Conservation (phyloP, 345 rosid species). For the Lepidium africanum region DNA sequence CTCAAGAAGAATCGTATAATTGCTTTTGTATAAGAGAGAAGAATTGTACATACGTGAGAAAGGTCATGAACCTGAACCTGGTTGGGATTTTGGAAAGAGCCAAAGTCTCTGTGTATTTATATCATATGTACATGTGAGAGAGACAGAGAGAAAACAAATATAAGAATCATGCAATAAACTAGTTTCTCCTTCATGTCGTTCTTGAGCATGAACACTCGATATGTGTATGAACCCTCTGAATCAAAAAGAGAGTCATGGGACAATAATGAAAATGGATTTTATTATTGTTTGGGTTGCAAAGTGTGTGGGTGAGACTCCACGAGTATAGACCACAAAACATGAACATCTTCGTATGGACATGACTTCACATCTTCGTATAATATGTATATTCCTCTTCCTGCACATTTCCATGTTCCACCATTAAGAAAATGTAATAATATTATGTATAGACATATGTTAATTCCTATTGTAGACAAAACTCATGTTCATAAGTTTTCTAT, state of each 20-base stretch:
- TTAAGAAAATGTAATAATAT: neutral
- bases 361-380: slow-evolving; percentile 87
- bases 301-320: slow-evolving; percentile 67
- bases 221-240: slow-evolving; percentile 2
- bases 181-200: slow-evolving; percentile 1
- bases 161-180: neutral
- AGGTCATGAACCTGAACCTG: neutral
- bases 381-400: slow-evolving; percentile 86
- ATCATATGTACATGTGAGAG: slow-evolving; percentile 13
- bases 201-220: slow-evolving; percentile 9
- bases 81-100: neutral
- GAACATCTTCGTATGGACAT: slow-evolving; percentile 86
- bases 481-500: neutral
- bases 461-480: slow-evolving; percentile 3
- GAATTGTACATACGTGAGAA: neutral
- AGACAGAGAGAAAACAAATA: neutral
- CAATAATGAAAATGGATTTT: slow-evolving; percentile 5
- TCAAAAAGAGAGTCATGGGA: slow-evolving; percentile 8
- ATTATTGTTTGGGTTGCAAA: slow-evolving; percentile 38
- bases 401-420: slow-evolving; percentile 1
- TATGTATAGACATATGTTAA: neutral
- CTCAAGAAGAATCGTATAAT: neutral
- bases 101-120: slow-evolving; percentile 13
- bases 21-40: no score
- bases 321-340: slow-evolving; percentile 79